Evolutionary conservation across 768 basidiomycete genomes (phyloP).

Genomic region (Rhodotorula toruloides): DNA sequence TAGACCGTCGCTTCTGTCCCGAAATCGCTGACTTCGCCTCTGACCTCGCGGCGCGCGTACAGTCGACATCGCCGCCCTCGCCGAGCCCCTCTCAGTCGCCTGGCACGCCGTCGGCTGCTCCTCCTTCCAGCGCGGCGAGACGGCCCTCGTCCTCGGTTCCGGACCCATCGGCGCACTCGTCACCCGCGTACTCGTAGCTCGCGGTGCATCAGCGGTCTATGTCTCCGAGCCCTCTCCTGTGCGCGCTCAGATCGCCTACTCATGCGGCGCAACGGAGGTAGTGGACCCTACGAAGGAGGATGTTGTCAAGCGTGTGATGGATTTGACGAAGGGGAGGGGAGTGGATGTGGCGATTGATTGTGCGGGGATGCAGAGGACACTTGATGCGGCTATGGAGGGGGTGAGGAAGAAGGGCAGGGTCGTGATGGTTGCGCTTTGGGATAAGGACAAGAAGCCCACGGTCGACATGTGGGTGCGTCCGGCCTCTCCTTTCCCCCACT

Average conservation of each 20-base stretch:
- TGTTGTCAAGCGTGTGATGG: slow-evolving; percentile 43
- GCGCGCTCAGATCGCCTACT: slow-evolving; percentile 48
- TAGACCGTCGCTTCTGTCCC: too few species aligned
- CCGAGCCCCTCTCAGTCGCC: slow-evolving; percentile 54
- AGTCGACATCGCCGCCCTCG: slow-evolving; percentile 54
- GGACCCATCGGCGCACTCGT: slow-evolving; percentile 50
- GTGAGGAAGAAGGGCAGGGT: slow-evolving; percentile 50
- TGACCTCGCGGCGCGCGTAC: not conserved
- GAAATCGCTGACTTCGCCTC: not conserved
- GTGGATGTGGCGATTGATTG: slow-evolving; percentile 55
- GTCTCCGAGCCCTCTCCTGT: slow-evolving; percentile 51
- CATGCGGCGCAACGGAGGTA: slow-evolving; percentile 49
- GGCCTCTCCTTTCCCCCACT: too few species aligned
- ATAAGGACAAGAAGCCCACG: slow-evolving; percentile 43
- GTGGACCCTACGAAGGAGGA: slow-evolving; percentile 48
- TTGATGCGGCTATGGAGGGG: slow-evolving; percentile 49
- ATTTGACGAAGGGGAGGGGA: slow-evolving; percentile 45
- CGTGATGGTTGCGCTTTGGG: slow-evolving; percentile 53
- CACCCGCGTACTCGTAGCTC: slow-evolving; percentile 45
- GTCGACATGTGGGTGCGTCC: slow-evolving; percentile 45
- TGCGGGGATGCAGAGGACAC: slow-evolving; percentile 51
- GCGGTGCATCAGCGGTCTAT: slow-evolving; percentile 45
- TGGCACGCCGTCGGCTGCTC: slow-evolving; percentile 53
- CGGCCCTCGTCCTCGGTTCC: slow-evolving; percentile 51
- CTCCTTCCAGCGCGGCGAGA: slow-evolving; percentile 48